Percentiles rank a stretch among this genome's conserved stretches.
Conservation (phyloP, 176 grass and related monocot species). For the Oryza rufipogon region DNA sequence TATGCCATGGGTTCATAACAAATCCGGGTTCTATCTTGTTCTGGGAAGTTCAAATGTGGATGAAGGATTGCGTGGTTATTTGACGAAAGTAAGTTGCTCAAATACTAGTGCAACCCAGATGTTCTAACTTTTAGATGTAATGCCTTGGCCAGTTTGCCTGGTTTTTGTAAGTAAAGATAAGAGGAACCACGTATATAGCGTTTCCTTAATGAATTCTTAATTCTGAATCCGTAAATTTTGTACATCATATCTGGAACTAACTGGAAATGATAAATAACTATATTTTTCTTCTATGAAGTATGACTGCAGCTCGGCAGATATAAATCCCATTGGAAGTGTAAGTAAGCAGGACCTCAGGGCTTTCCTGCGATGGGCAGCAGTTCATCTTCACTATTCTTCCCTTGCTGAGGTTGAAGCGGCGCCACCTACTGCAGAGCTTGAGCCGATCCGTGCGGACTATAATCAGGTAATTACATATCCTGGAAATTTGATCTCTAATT, state of each 20-base stretch:
- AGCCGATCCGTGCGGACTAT: constrained; percentile 85
- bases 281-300: constrained; percentile 60
- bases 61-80: constrained; percentile 97
- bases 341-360: constrained; percentile 93
- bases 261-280: neutral
- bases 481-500: constrained; percentile 9
- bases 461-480: constrained; percentile 59
- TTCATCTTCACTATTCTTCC: constrained; percentile 89
- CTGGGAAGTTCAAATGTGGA: constrained; percentile 95
- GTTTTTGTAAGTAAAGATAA: neutral
- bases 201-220: constrained; percentile 6
- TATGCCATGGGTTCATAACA: constrained; percentile 94
- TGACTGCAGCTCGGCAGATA: constrained; percentile 97
- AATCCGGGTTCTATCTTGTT: constrained; percentile 99
- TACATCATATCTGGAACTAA: constrained; percentile 9
- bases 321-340: constrained; percentile 98
- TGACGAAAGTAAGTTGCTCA: constrained; percentile 79
- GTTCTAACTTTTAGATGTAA: constrained; percentile 13
- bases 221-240: neutral
- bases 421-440: constrained; percentile 95
- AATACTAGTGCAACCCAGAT: neutral
- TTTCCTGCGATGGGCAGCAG: constrained; percentile 86
- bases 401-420: constrained; percentile 94
- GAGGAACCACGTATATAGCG: neutral
- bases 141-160: neutral